Base-by-base conservation (phyloP, 2,329 filamentous ascomycete genomes). In the Dendryphion nanum region DNA sequence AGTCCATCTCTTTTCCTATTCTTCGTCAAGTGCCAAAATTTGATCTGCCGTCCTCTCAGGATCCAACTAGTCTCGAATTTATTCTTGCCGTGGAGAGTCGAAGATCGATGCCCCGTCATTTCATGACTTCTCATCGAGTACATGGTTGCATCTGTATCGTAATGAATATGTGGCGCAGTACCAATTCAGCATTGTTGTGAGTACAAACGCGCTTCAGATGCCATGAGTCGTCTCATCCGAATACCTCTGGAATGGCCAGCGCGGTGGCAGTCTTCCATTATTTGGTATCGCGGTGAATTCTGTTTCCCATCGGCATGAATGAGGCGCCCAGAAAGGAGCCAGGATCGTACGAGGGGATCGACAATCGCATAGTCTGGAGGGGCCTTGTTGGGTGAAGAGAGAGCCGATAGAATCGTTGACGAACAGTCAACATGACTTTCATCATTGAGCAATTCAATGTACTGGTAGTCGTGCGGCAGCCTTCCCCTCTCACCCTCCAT, bases 241-340 rank as follows among this genome's bases (percentile, higher is more conserved):
- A 59, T 40, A 20, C 39, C 44, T 1, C 40, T 18, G 4, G 47
- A 44, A 14, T 32, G 35, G 10, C 47, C 48, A 17, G 29, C 34
- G 2, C 30, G 35, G 6, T 42, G 43, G 20, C 45, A 41, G 1
- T 50, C 43, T 32, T 47, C 46, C 14, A 47, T 37, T 18, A 59
- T 13, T 32, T 59, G 55, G 36, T 58, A 59, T 18, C 48, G 37
- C 6, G 55, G 54, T 6, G 45, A 18, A 24, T 40, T 44, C 16
- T 40, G 44, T 16, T 45, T 51, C 20, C 35, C 37, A 3, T 44
- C 50, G 6, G 49, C 38, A 32, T 55, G 55, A 18, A 59, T 38
- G 23, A 59, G 44, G 3, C 47, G 40, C 3, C 29, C 44, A 7
- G 41, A 26, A 14, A 57, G 40, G 3, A 44, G 42, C 37, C 55